Evolutionary conservation across 176 grass and related monocot genomes (phyloP), one percentile per base, ranked within the genome.

Genomic region (Oryza brachyantha): DNA sequence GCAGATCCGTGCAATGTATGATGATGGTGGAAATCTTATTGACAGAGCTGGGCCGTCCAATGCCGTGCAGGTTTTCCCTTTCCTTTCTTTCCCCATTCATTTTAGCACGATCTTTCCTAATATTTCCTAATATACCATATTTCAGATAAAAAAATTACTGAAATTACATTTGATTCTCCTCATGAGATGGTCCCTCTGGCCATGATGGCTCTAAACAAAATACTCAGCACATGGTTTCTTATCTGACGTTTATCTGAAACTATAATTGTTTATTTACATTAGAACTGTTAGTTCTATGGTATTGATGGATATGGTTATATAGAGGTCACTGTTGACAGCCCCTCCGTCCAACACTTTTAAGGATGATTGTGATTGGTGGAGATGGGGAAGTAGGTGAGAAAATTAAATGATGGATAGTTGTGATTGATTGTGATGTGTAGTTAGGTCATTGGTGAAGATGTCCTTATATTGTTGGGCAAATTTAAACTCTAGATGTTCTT

Each of bases 1-100:
- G 68, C 85, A 98, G 95, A 91, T 98, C 29, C 91, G 95, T 37
- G 95, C 95, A 83, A 92, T 98, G 95, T 98, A 94, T 84, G 95
- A 94, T 78, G 95, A 98, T 55, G 63, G 80, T 81, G 95, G 92
- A 80, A 81, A 19, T 8, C 91, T 77, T 74, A 92, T 94, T 43
- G 95, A 94, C 45, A 79, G 94, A 86, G 92, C 90, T 64, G 87
- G 89, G 68, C 95, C 95, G 82, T 98, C 95, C 42, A 92, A 86
- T 0, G 92, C 95, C 2, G 90, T 98, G 79, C 95, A 98, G 95
- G 95, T 93, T 76, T 74, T 45, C 54, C 13, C 27, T 80, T 50
- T 37, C 10, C 25, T 60, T 50, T 27, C 26, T 68, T 79, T 58
- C 54, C 39, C 7, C 21, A 61, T 55, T 77, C 70, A 4, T 19